Evolutionary conservation across 176 grass and related monocot genomes (phyloP), one percentile per base, ranked within the genome.

Genomic region (Carex kokanica): DNA sequence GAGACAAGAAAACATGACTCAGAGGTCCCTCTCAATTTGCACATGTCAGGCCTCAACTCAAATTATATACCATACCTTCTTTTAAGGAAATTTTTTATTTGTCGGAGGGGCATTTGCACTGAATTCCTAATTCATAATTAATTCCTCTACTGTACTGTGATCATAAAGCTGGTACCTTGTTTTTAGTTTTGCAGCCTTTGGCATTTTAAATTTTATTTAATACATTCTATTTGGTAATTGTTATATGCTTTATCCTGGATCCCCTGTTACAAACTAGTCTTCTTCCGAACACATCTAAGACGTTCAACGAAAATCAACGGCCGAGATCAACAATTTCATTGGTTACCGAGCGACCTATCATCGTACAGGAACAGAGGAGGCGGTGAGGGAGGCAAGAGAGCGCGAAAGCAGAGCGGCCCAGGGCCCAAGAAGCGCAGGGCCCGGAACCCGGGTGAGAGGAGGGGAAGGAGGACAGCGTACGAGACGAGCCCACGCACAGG

Each of bases 1-100:
- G 77, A 80, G 77, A 80, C 77, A 80, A 60, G 77, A 80, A 81
- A 81, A 81, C 79, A 81, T 59, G 40, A 43, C 56, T 43, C 79
- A 45, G 78, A 73, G 69, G 69, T 49, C 69, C 41, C 69, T 73
- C 69, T 10, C 41, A 24, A 73, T 21, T 24, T 73, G 69, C 69
- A 47, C 69, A 73, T 49, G 18, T 23, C 69, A 73, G 43, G 70
- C 20, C 70, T 74, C n/a, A 74, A 74, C 70, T 74, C n/a, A 74
- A 74, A 74, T 29, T 8, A 60, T 60, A 60, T 41, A 69, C 40
- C 34, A 59, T 59, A 74, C 70, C 70, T 51, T 74, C 70, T 74
- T 73, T 74, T 74, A 74, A 74, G 70, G 43, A 38, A 74, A 51
- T 18, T 2, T 24, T 10, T 5, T 74, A 47, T 24, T 51, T 74